A percentile compares a stretch with the other conserved stretches of the same genome.
Evolutionary conservation across 768 basidiomycete species (phyloP).

Genomic region (Calocybe cyanea): DNA sequence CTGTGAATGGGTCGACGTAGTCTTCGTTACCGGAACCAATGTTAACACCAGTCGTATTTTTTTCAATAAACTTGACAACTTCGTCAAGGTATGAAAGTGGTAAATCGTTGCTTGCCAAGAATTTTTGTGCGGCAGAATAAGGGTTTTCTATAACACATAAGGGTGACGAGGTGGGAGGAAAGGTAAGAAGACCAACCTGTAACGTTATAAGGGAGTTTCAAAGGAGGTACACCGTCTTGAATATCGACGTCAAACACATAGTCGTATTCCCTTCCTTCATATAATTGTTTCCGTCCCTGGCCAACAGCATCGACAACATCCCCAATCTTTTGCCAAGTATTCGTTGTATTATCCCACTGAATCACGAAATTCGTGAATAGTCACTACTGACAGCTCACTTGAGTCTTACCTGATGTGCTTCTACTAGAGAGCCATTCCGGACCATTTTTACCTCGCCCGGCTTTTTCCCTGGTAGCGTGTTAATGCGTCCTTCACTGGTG

Average conservation of each 20-base stretch:
- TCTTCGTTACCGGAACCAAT: conserved; percentile 57
- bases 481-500: neutral
- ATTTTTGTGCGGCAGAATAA: conserved; percentile 83
- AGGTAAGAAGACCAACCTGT: conserved; percentile 48
- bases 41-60: conserved; percentile 77
- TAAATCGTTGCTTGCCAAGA: conserved; percentile 80
- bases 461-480: conserved; percentile 64
- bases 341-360: conserved; percentile 75
- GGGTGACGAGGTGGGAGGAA: neutral
- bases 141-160: conserved; percentile 69
- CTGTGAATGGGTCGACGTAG: conserved; percentile 89
- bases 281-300: conserved; percentile 85
- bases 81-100: conserved; percentile 82
- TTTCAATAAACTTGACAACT: conserved; percentile 91
- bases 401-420: conserved; percentile 74
- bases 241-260: conserved; percentile 99
- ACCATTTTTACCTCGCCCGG: conserved; percentile 94
- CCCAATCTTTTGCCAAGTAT: conserved; percentile 89
- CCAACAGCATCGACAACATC: conserved; percentile 96
- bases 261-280: conserved; percentile 93
- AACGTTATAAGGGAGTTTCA: conserved; percentile 93
- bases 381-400: neutral
- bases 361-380: neutral
- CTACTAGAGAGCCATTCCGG: conserved; percentile 71
- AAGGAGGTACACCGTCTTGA: conserved; percentile 84